These are phyloP conservation scores for Pseudonitzschia delicatissima DNA, from an alignment of 108 stramenopile genomes.

Conservation along the genomic window DNA sequence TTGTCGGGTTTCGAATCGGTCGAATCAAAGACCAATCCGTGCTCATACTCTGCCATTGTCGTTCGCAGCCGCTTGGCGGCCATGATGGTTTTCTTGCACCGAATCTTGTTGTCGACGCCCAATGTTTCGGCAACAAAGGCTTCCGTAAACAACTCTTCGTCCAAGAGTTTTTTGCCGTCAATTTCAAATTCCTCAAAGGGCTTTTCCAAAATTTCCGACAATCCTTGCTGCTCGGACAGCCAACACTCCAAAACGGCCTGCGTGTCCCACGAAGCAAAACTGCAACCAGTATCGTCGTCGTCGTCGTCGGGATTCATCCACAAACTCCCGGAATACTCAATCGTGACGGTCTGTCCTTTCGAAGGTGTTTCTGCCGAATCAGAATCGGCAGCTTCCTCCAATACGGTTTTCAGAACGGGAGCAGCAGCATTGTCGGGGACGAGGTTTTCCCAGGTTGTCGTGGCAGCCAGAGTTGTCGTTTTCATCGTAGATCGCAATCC, in stretches of 20 bases:
- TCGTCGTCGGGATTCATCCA: background rate
- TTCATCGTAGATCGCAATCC: too few species aligned
- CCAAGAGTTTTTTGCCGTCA: slow-evolving; percentile 37
- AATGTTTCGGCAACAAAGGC: slow-evolving; percentile 34
- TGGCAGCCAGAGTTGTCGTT: background rate
- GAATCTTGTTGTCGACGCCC: slow-evolving; percentile 43
- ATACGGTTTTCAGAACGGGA: background rate
- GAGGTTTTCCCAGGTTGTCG: background rate
- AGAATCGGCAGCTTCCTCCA: background rate
- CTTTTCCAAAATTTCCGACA: slow-evolving; percentile 19
- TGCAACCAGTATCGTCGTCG: background rate
- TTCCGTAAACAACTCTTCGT: slow-evolving; percentile 48
- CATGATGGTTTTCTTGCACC: slow-evolving; percentile 68
- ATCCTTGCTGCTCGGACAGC: slow-evolving; percentile 53
- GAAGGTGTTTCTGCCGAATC: too few species aligned
- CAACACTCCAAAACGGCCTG: slow-evolving; percentile 56
- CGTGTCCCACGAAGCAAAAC: slow-evolving; percentile 29
- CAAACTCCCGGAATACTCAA: background rate
- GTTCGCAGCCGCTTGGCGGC: slow-evolving; percentile 44
- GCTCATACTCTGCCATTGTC: slow-evolving; percentile 24
- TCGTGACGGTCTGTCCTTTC: background rate
- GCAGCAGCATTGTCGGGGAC: background rate
- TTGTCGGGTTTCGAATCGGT: background rate
- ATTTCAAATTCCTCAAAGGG: slow-evolving; percentile 35
- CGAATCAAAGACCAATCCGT: slow-evolving; percentile 54